Conservation (phyloP, 345 rosid genomes). For the Salix koriyanagi region DNA sequence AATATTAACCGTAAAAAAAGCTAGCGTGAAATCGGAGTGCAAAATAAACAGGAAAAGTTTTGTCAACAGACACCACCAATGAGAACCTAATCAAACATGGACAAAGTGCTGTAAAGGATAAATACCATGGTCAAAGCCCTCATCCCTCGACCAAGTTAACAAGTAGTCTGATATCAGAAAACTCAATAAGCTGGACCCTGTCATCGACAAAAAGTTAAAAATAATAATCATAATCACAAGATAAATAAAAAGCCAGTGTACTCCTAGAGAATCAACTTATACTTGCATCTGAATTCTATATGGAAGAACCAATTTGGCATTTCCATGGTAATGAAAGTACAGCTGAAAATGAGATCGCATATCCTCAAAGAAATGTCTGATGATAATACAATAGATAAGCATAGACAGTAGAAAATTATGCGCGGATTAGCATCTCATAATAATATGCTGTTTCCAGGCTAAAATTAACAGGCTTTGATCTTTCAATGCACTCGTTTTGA, state of each 20-base stretch:
- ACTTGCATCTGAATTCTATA: background rate
- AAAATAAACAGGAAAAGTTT: background rate
- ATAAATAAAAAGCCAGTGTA: background rate
- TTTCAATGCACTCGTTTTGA: background rate
- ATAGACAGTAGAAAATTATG: background rate
- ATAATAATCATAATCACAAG: background rate
- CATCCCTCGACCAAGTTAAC: constrained; percentile 48
- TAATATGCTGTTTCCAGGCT: background rate
- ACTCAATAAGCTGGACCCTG: constrained; percentile 89
- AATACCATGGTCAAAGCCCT: constrained; percentile 55
- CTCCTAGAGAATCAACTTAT: background rate
- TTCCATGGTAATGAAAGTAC: background rate
- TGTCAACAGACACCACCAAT: background rate
- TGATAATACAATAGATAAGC: background rate
- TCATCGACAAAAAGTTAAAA: background rate
- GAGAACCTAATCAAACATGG: background rate
- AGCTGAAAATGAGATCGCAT: background rate
- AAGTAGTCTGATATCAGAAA: constrained; percentile 65
- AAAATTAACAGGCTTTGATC: background rate
- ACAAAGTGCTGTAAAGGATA: background rate
- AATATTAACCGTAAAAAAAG: background rate
- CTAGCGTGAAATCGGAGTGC: background rate
- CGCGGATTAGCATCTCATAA: background rate
- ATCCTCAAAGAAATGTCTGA: background rate
- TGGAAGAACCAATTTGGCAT: background rate